These are phyloP conservation scores for Monosporascus ibericus DNA, from an alignment of 2,329 filamentous ascomycete genomes.

Conservation along the genomic window DNA sequence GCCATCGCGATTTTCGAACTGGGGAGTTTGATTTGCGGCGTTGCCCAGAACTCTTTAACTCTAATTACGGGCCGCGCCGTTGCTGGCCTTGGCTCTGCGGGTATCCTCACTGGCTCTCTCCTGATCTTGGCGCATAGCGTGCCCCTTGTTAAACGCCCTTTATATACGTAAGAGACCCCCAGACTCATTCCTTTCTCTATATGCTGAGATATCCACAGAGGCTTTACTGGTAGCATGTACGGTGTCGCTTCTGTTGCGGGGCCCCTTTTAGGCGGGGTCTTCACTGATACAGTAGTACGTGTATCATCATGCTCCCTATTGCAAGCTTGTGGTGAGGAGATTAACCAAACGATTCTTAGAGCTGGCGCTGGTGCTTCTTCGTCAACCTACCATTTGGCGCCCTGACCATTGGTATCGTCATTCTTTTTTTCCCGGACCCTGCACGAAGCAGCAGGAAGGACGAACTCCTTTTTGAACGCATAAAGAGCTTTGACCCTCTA, in stretches of 20 bases:
- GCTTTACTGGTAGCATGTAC: constrained; percentile 26
- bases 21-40: constrained; percentile 31
- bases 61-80: constrained; percentile 24
- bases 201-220: constrained; percentile 4
- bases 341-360: constrained; percentile 3
- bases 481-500: constrained; percentile 20
- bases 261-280: constrained; percentile 25
- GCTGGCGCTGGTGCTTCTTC: constrained; percentile 28
- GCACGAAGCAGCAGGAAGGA: constrained; percentile 2
- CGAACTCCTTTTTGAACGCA: constrained; percentile 10
- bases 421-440: constrained; percentile 18
- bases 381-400: constrained; percentile 27
- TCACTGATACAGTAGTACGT: constrained; percentile 26
- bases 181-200: neutral
- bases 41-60: constrained; percentile 20
- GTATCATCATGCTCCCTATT: neutral
- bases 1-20: constrained; percentile 34
- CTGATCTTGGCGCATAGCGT: constrained; percentile 29
- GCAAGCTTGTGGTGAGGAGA: neutral
- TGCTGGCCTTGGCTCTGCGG: constrained; percentile 30
- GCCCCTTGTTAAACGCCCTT: constrained; percentile 18
- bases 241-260: constrained; percentile 33
- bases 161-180: constrained; percentile 7
- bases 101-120: constrained; percentile 33
- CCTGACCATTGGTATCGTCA: constrained; percentile 17